These are phyloP conservation scores for Pyrenophora seminiperda DNA, from an alignment of 2,329 filamentous ascomycete species.

Conservation along the genomic window DNA sequence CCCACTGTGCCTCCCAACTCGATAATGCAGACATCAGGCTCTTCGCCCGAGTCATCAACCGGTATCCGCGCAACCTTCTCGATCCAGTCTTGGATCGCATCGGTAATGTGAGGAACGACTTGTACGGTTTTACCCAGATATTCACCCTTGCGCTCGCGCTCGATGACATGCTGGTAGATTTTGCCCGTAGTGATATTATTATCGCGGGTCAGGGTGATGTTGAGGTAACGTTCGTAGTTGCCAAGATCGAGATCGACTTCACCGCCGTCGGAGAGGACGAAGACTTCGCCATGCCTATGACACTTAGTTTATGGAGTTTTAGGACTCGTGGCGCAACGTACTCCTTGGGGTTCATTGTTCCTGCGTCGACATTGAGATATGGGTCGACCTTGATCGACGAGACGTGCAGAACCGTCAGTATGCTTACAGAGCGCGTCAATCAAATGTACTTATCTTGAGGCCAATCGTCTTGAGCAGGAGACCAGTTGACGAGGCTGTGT, in stretches of 20 bases:
- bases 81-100: constrained; percentile 92
- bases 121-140: constrained; percentile 91
- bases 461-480: constrained; percentile 80
- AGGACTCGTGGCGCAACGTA: constrained; percentile 45
- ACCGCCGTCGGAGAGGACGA: constrained; percentile 83
- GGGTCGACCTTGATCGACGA: constrained; percentile 73
- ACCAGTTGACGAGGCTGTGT: constrained; percentile 70
- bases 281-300: constrained; percentile 80
- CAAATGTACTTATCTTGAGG: constrained; percentile 67
- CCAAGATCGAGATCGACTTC: constrained; percentile 77
- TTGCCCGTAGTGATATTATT: constrained; percentile 99
- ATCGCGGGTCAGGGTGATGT: constrained; percentile 78
- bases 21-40: constrained; percentile 91
- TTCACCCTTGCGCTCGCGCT: constrained; percentile 71
- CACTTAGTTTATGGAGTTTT: constrained; percentile 15
- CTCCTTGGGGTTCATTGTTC: constrained; percentile 71
- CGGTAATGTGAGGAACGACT: constrained; percentile 89
- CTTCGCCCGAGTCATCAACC: constrained; percentile 80
- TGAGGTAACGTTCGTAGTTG: constrained; percentile 81
- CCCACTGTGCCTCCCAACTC: constrained; percentile 72
- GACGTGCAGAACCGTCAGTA: constrained; percentile 56
- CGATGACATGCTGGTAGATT: constrained; percentile 88
- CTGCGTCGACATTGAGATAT: constrained; percentile 78
- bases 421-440: constrained; percentile 17
- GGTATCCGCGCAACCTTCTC: constrained; percentile 82